Conservation (phyloP, 192 early-diverging fungal species). For the Entophlyctis luteolus region DNA sequence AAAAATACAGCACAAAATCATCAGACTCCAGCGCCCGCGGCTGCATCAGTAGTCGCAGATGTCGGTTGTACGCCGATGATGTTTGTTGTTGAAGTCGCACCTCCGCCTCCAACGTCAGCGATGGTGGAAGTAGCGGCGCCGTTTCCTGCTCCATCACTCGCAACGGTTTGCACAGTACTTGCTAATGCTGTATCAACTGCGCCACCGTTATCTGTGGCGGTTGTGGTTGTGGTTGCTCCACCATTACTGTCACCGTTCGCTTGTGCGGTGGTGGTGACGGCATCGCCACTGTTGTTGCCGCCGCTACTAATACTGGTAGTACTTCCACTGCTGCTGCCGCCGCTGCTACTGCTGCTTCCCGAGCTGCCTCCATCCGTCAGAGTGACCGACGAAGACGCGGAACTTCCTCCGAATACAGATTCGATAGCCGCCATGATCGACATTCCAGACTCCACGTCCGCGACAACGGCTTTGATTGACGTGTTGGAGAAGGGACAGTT, state of each 20-base stretch:
- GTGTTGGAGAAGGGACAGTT: constrained; percentile 2
- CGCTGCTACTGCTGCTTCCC: not conserved
- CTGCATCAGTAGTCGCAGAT: not conserved
- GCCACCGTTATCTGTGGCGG: too few relatives aligned
- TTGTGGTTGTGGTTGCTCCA: too few relatives aligned
- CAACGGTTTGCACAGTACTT: too few relatives aligned
- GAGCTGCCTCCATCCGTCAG: not conserved
- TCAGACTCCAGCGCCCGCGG: not conserved
- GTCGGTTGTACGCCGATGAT: not conserved
- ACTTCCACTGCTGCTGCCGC: not conserved
- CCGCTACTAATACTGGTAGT: not conserved
- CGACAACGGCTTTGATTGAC: constrained; percentile 3
- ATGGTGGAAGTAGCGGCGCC: not conserved
- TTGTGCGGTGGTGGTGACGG: too few relatives aligned
- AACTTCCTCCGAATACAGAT: constrained; percentile 4
- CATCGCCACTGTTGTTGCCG: not conserved
- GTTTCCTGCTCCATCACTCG: too few relatives aligned
- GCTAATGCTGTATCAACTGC: too few relatives aligned
- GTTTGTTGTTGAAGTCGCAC: not conserved
- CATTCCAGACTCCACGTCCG: not conserved
- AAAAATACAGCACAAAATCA: not conserved
- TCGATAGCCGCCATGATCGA: not conserved
- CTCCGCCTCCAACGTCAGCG: not conserved
- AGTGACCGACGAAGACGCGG: not conserved
- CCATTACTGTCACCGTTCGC: too few relatives aligned